Evolutionary conservation across 805 yeast species (phyloP).

Genomic region (Candida schatavii): DNA sequence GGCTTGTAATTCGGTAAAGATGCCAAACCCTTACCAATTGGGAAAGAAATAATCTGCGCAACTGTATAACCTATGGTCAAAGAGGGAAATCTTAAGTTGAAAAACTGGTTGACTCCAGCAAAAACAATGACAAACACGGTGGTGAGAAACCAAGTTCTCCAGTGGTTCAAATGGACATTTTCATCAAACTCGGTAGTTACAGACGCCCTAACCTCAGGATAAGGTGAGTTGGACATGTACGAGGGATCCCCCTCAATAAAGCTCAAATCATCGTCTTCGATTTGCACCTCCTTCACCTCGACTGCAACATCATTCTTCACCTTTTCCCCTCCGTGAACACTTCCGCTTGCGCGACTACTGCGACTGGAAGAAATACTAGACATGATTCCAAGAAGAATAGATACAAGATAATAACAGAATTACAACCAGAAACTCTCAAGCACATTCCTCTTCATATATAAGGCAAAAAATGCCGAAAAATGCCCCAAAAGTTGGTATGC

Average conservation of each 20-base stretch:
- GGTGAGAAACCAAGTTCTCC: conserved; percentile 16
- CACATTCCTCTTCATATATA: too few relatives aligned
- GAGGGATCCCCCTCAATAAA: conserved; percentile 15
- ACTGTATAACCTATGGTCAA: conserved; percentile 22
- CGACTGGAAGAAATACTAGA: too few relatives aligned
- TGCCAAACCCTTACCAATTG: conserved; percentile 14
- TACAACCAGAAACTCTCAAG: too few relatives aligned
- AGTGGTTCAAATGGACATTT: conserved; percentile 9
- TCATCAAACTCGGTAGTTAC: conserved; percentile 18
- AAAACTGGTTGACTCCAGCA: conserved; percentile 25
- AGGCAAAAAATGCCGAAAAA: too few relatives aligned
- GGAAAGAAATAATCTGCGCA: conserved; percentile 23
- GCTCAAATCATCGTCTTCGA: conserved; percentile 9
- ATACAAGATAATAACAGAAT: too few relatives aligned
- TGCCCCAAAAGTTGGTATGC: too few relatives aligned
- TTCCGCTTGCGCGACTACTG: too few relatives aligned
- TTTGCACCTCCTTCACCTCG: conserved; percentile 5
- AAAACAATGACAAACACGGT: conserved; percentile 21
- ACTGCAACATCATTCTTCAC: background rate
- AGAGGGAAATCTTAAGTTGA: conserved; percentile 23
- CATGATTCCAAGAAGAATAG: too few relatives aligned
- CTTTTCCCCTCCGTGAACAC: background rate
- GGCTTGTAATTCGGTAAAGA: conserved; percentile 8
- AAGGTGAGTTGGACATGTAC: conserved; percentile 23
- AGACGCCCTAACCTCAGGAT: conserved; percentile 29